Evolutionary conservation across 2,329 filamentous ascomycete genomes (phyloP).

Genomic region (Fusarium stilboides): DNA sequence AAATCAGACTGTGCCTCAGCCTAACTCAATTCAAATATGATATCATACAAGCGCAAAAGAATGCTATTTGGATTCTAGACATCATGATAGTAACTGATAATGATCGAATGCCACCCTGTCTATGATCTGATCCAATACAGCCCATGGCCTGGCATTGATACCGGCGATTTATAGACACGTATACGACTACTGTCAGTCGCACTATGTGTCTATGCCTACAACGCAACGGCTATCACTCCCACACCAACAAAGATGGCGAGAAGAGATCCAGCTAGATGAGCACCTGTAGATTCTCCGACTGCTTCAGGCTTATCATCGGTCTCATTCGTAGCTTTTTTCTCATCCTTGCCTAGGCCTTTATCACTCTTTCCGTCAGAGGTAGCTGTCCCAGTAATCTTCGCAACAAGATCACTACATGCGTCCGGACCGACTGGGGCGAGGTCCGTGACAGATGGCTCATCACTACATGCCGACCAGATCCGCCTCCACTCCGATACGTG

Average conservation of each 20-base stretch:
- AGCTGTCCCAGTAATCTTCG: slow-evolving; percentile 11
- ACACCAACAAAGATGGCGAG: neutral
- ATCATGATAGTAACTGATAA: too few relatives aligned
- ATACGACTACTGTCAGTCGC: too few relatives aligned
- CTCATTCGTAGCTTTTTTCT: too few relatives aligned
- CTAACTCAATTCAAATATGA: too few relatives aligned
- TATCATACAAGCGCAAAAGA: too few relatives aligned
- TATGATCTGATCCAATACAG: too few relatives aligned
- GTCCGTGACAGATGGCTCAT: slow-evolving; percentile 1
- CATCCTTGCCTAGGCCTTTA: neutral
- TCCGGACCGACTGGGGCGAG: neutral
- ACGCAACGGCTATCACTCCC: neutral
- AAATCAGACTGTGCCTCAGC: too few relatives aligned
- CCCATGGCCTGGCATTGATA: too few relatives aligned
- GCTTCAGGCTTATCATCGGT: neutral
- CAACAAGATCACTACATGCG: slow-evolving; percentile 16
- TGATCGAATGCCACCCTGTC: too few relatives aligned
- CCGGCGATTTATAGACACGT: too few relatives aligned
- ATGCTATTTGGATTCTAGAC: too few relatives aligned
- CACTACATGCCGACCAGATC: slow-evolving; percentile 13
- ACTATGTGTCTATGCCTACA: too few relatives aligned
- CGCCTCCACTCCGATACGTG: neutral
- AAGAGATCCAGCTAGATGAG: neutral
- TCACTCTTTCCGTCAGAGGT: neutral
- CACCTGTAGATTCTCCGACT: neutral